Base-by-base conservation (phyloP, 495 filamentous ascomycete species). In the Cercophora sp. region DNA sequence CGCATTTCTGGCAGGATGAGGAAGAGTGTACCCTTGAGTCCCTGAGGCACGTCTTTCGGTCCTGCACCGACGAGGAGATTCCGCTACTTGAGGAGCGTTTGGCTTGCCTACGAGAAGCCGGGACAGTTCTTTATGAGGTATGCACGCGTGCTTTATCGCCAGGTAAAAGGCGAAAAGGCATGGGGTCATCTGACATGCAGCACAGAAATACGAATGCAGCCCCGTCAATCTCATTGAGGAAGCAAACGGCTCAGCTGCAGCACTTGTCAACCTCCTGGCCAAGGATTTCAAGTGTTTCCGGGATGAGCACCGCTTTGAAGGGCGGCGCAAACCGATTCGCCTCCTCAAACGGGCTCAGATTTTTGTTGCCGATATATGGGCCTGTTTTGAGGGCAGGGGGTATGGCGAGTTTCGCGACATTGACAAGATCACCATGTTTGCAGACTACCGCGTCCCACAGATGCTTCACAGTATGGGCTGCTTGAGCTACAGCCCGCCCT, bases 371-470 rank as follows among this genome's bases (percentile, higher is more conserved):
- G 93, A 99, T 61, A 62, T 96, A 3, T 97, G 92, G 92, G 92
- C 91, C 9, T 92, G 89, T 53, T 96, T 96, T 61, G 81, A 93
- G 41, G 89, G 88, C 26, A 75, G 86, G 54, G 70, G 78, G 19
- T 91, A 84, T 55, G 93, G 93, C 11, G 69, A 77, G n/a, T 99
- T 99, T 61, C 61, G 84, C 23, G 94, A 99, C 60, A 95, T 99
- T 46, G 83, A 90, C 63, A 87, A 88, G 58, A 86, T 99, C 63
- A 99, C 94, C 54, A 96, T 96, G 88, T 99, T 97, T 71, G 91
- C 93, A 76, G 93, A 99, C 73, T 97, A 99, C 64, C 84, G 93
- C 22, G 84, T 99, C 27, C 93, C 93, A 4, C 93, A 97, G 73
- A 96, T 96, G 58, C 79, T 99, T 4, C 79, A 94, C 59, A 78